Evolutionary conservation across 1,139 yeast genomes (phyloP).

Genomic region (Taiozyma onychis): DNA sequence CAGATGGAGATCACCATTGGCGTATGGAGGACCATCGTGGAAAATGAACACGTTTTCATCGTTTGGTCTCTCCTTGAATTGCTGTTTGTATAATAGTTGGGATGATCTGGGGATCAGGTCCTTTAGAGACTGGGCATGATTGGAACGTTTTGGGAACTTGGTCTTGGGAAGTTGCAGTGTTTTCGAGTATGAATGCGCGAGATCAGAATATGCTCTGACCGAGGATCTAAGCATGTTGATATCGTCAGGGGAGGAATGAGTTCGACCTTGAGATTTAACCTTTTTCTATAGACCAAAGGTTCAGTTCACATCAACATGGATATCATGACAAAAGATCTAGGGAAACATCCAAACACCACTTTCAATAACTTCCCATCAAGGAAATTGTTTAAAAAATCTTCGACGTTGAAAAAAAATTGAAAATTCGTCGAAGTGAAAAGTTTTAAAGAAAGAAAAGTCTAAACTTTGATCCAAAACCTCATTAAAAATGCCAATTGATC

Average conservation of each 20-base stretch:
- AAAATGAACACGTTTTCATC: slow-evolving; percentile 48
- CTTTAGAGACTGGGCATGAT: slow-evolving; percentile 26
- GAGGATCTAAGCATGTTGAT: background rate
- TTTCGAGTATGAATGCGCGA: slow-evolving; percentile 21
- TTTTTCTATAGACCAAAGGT: too few relatives aligned
- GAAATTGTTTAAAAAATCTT: background rate
- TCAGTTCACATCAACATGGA: too few relatives aligned
- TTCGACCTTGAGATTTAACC: too few relatives aligned
- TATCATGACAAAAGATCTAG: background rate
- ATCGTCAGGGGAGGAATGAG: background rate
- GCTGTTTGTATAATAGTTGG: slow-evolving; percentile 29
- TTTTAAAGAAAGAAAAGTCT: background rate
- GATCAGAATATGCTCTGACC: slow-evolving; percentile 5
- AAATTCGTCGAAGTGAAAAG: background rate
- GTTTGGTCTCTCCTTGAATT: slow-evolving; percentile 27
- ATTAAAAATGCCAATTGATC: slow-evolving; percentile 69
- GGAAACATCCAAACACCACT: slow-evolving; percentile 8
- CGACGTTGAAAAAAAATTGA: slow-evolving; percentile 1
- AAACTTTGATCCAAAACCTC: background rate
- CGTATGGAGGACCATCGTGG: slow-evolving; percentile 99
- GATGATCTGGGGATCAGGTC: slow-evolving; percentile 33
- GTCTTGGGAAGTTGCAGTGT: slow-evolving; percentile 42
- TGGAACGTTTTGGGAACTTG: slow-evolving; percentile 45
- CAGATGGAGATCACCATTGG: slow-evolving; percentile 87
- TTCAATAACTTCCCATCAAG: background rate